Base-by-base conservation (phyloP, 441 rosid species). In the Euphorbia celastroides region DNA sequence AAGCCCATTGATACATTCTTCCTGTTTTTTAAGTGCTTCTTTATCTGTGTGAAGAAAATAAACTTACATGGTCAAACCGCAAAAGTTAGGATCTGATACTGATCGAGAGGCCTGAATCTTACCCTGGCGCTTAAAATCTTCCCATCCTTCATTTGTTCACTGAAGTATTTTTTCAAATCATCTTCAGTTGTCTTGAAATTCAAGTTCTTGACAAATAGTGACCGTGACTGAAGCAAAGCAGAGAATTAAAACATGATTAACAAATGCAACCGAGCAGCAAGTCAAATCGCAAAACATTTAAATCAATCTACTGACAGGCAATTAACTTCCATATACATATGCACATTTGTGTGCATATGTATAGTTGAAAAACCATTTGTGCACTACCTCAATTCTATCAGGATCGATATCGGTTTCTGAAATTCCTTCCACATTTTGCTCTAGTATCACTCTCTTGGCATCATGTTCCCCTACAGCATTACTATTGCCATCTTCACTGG, bases 151-250 rank as follows among this genome's bases (percentile, higher is more conserved):
- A 91, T 72, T 71, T 74, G 82, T 76, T 75, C 75, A 34, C 70
- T 71, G 58, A 93, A 83, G 82, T 93, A 96, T 82, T 73, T 77
- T 80, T 77, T 85, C 77, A 91, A 74, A 78, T 76, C 50, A 70
- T 86, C 97, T 73, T 93, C 90, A 48, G 96, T 79, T 17, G 96
- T 93, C 83, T 82, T 91, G 80, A 93, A 89, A 82, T 86, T 93
- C 77, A 89, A 85, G 79, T 93, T 90, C 89, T 87, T 91, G 73
- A 93, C 89, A 74, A 77, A 86, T 61, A 93, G 76, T 32, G 93
- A 87, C 62, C 93, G 82, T 50, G 99, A 89, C 99, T 93, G 90
- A 32, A 73, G 70, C 62, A 77, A 56, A 73, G 64, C 41, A 62
- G 60, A 60, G 41, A 73, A 42, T 22, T 52, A 67, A 57, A 70